Conservation (phyloP, 2,329 filamentous ascomycete genomes). For the Penicillium concentricum region DNA sequence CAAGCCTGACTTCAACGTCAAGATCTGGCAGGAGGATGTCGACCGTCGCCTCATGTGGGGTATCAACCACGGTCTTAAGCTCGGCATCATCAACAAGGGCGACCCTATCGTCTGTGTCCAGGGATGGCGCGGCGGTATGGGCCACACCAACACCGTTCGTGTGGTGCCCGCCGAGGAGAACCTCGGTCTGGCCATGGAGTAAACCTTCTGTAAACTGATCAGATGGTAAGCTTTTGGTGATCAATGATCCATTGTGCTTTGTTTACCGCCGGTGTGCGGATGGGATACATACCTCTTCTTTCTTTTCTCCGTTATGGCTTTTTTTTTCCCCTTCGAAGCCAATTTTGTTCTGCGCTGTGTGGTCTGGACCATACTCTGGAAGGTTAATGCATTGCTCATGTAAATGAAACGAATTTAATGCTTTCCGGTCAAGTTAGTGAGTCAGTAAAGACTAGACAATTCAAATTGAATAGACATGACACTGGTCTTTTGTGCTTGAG, state of each 20-base stretch:
- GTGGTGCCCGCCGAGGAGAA: conserved; percentile 50
- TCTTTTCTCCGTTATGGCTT: conserved; percentile 7
- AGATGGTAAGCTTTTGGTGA: conserved; percentile 9
- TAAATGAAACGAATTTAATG: conserved; percentile 29
- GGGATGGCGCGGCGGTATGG: conserved; percentile 67
- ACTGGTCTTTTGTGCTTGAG: background rate
- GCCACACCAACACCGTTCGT: conserved; percentile 65
- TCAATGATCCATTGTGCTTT: conserved; percentile 11
- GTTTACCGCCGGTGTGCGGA: conserved; percentile 23
- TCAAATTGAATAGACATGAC: conserved; percentile 8
- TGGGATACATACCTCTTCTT: conserved; percentile 26
- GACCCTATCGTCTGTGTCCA: conserved; percentile 68
- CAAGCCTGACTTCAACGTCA: conserved; percentile 91
- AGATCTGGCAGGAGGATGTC: conserved; percentile 98
- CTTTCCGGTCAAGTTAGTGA: background rate
- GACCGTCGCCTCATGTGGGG: conserved; percentile 98
- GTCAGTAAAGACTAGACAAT: background rate
- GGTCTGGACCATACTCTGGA: conserved; percentile 25
- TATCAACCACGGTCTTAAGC: conserved; percentile 79
- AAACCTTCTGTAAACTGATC: conserved; percentile 18
- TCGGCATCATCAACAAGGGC: conserved; percentile 76
- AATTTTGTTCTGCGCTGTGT: conserved; percentile 19
- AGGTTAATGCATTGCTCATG: conserved; percentile 32
- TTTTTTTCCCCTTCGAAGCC: conserved; percentile 12
- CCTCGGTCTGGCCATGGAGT: conserved; percentile 39